Base-by-base conservation (phyloP, 768 basidiomycete species). In the Pleurotus giganteus region DNA sequence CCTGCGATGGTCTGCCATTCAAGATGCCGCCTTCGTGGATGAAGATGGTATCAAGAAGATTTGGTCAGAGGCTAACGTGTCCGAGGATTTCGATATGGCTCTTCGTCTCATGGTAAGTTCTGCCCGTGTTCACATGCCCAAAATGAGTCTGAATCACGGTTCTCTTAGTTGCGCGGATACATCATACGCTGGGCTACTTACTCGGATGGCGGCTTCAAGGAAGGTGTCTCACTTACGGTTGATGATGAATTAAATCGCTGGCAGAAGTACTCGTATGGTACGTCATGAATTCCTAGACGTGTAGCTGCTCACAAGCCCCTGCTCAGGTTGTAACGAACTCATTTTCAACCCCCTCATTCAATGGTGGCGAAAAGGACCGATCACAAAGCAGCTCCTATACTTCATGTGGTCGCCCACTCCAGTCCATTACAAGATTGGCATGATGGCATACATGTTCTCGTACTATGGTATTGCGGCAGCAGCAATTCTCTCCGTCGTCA, bases 171-270 rank as follows among this genome's bases (percentile, higher is more conserved):
- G 44, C 73, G 83, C 63, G 88, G 86, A 0, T 91, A 89, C 65
- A 83, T 81, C 59, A 89, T 91, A 59, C 85, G 88, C 42, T 88
- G 89, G 92, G 87, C 91, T 26, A 90, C 89, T 0, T 95, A 95
- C 67, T 87, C 84, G 1, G 79, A 88, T 19, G 85, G 91, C 45
- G 88, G 83, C 1, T 95, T 94, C 76, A 89, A 93, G 72, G 94
- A 96, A 64, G 94, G 94, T 58, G 93, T 96, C 17, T 90, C 88
- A 0, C 74, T 96, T 13, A 94, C 94, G 0, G 85, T 85, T 53
- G 91, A 94, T 49, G 94, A 96, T 63, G 94, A 96, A 67, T 73
- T 96, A 7, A 94, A 94, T 62, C 71, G 94, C 2, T 96, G 94
- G 94, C 91, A 94, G 58, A 96, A 94, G 65, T 91, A 91, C 57